phyloP scores from a whole-genome alignment of 2,329 filamentous ascomycete species.

The Colletotrichum phormii region DNA sequence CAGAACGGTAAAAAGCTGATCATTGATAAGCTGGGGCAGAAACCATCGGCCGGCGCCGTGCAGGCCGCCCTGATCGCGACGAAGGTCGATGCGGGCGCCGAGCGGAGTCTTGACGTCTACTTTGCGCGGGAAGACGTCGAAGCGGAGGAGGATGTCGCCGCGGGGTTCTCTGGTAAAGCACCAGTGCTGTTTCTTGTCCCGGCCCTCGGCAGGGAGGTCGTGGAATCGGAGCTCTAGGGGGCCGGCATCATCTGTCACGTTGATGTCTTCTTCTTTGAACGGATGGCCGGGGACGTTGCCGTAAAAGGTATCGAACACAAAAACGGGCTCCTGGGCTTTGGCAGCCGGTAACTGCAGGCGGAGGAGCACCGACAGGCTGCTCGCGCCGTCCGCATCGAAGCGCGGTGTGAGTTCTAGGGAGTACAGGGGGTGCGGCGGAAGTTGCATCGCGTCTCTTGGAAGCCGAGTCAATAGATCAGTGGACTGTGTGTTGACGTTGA shows the following conservation, averaged over 20 bases:
- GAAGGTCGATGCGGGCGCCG: slow-evolving; percentile 34
- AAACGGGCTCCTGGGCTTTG: background rate
- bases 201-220: slow-evolving; percentile 28
- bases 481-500: background rate
- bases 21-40: slow-evolving; percentile 27
- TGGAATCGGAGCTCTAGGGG: slow-evolving; percentile 23
- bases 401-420: slow-evolving; percentile 12
- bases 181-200: slow-evolving; percentile 34
- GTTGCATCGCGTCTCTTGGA: background rate
- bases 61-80: slow-evolving; percentile 25
- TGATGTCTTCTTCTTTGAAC: slow-evolving; percentile 7
- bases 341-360: background rate
- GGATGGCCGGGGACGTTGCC: slow-evolving; percentile 8
- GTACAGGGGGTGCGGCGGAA: slow-evolving; percentile 10
- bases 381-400: slow-evolving; percentile 13
- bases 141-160: slow-evolving; percentile 32
- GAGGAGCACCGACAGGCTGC: slow-evolving; percentile 7
- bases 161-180: slow-evolving; percentile 20
- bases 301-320: slow-evolving; percentile 5
- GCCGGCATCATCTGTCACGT: slow-evolving; percentile 18
- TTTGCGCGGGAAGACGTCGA: slow-evolving; percentile 35
- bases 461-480: too few relatives aligned
- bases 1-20: slow-evolving; percentile 19
- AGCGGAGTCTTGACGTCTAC: slow-evolving; percentile 27
- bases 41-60: slow-evolving; percentile 34